Evolutionary conservation across 1,284 basidiomycete species (phyloP), one percentile per base, ranked within the genome.

Genomic region (Inonotus obliquus): DNA sequence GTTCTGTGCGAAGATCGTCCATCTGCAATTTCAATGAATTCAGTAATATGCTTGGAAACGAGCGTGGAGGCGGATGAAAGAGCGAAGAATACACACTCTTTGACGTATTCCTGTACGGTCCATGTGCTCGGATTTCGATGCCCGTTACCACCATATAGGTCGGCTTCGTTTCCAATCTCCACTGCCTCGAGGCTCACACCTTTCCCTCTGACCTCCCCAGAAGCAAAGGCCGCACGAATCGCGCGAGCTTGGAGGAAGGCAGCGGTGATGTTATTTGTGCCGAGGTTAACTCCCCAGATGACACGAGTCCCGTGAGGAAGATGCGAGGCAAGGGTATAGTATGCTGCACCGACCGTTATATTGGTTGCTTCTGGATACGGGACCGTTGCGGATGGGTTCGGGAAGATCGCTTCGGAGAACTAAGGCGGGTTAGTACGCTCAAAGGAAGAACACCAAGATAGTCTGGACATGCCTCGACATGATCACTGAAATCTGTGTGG

Each of bases 281-380:
- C 81, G 23, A 89, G 71, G 69, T 89, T 88, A 59, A 89, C 76
- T n/a, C 86, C 88, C 84, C 84, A 89, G n/a, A 77, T 83, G 65
- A 87, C 83, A 66, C 77, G 79, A 1, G 84, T 85, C 29, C 77
- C 81, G 13, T 70, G 65, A 32, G 84, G 85, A 51, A 89, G 77
- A 67, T 83, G 82, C 32, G 76, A 75, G 2, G 81, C 80, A 3
- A 84, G 72, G 17, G 74, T 67, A 66, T 88, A 90, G 67, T 78
- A 89, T n/a, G 71, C 76, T 67, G 82, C 74, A 2, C 87, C 85
- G 49, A 87, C 81, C 1, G 75, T 77, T 63, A 87, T 79, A 25
- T 74, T 77, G 0, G 71, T 71, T 4, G 86, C 85, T 69, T 87
- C 86, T 0, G 86, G 87, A 67, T 85, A 87, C 2, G 87, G 87